phyloP scores from a whole-genome alignment of 148 eudicot species.

The Nepenthes gracilis region DNA sequence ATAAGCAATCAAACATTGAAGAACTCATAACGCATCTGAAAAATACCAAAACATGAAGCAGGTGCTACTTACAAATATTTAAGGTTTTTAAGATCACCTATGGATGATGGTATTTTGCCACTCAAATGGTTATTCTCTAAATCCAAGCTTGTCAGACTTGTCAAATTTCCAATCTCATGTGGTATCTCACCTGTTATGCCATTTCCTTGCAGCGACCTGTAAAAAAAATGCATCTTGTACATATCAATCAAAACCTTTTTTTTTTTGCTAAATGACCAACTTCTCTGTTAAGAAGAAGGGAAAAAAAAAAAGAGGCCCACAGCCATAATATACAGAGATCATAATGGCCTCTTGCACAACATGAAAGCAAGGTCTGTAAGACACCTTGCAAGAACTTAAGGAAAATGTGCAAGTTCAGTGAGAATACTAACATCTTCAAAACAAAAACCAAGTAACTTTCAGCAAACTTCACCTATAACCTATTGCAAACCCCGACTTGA shows the following conservation, averaged over 20 bases:
- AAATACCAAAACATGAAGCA: constrained; percentile 7
- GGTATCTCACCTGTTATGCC: constrained; percentile 72
- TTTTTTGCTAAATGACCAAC: background rate
- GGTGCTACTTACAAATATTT: constrained; percentile 60
- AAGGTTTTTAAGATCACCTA: constrained; percentile 68
- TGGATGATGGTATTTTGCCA: constrained; percentile 79
- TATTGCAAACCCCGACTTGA: too few species aligned
- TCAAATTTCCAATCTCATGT: constrained; percentile 53
- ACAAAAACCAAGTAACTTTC: too few species aligned
- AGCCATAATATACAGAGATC: too few species aligned
- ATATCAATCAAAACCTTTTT: background rate
- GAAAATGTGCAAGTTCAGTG: too few species aligned
- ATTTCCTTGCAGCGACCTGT: constrained; percentile 71
- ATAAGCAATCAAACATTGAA: constrained; percentile 3
- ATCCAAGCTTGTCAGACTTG: constrained; percentile 60
- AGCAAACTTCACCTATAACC: too few species aligned
- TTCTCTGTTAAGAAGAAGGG: too few species aligned
- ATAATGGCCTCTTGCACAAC: too few species aligned
- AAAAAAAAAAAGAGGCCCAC: too few species aligned
- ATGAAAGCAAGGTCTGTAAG: too few species aligned
- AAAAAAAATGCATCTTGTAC: constrained; percentile 7
- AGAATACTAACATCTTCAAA: too few species aligned
- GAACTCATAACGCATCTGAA: constrained; percentile 1
- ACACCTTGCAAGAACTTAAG: too few species aligned
- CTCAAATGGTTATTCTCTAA: constrained; percentile 59